Percentiles rank a stretch among this genome's conserved stretches.
phyloP scores from a whole-genome alignment of 1,139 yeast species.

The Sugiyamaella novakii region DNA sequence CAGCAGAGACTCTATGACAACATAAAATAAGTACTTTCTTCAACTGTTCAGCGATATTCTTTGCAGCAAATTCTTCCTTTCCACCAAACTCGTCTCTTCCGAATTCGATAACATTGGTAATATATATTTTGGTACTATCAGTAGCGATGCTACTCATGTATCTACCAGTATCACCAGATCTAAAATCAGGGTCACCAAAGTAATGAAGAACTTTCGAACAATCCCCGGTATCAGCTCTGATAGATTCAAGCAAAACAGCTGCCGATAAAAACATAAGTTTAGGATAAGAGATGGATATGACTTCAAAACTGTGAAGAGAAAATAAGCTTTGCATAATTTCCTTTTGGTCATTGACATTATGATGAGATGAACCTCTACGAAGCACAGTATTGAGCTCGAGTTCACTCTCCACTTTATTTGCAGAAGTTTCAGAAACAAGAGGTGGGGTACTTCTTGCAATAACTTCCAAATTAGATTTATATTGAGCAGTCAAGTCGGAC shows the following conservation, averaged over 20 bases:
- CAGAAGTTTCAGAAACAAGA: constrained; percentile 81
- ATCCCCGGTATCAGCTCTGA: constrained; percentile 78
- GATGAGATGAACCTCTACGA: constrained; percentile 85
- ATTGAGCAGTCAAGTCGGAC: constrained; percentile 56
- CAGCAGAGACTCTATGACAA: constrained; percentile 73
- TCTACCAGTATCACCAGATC: constrained; percentile 70
- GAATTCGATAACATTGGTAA: constrained; percentile 50
- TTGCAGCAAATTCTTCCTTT: constrained; percentile 50
- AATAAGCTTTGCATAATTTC: constrained; percentile 46
- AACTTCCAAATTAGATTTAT: constrained; percentile 55
- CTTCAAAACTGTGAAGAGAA: constrained; percentile 37
- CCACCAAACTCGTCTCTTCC: constrained; percentile 49
- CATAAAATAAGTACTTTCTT: constrained; percentile 68
- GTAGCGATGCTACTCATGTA: constrained; percentile 67
- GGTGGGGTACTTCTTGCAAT: constrained; percentile 93
- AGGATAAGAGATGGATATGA: constrained; percentile 65
- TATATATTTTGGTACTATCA: constrained; percentile 61
- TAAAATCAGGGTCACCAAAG: constrained; percentile 83
- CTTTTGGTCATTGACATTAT: constrained; percentile 75
- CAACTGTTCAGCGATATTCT: constrained; percentile 68
- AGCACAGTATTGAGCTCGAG: constrained; percentile 89
- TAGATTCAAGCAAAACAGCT: constrained; percentile 71
- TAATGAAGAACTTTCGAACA: constrained; percentile 75
- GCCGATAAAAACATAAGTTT: constrained; percentile 90
- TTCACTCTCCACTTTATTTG: constrained; percentile 88